A percentile compares a stretch with the other conserved stretches of the same genome.
These are phyloP conservation scores for Heterobasidion parviporum DNA, from an alignment of 1,284 basidiomycete genomes.

Conservation along the genomic window DNA sequence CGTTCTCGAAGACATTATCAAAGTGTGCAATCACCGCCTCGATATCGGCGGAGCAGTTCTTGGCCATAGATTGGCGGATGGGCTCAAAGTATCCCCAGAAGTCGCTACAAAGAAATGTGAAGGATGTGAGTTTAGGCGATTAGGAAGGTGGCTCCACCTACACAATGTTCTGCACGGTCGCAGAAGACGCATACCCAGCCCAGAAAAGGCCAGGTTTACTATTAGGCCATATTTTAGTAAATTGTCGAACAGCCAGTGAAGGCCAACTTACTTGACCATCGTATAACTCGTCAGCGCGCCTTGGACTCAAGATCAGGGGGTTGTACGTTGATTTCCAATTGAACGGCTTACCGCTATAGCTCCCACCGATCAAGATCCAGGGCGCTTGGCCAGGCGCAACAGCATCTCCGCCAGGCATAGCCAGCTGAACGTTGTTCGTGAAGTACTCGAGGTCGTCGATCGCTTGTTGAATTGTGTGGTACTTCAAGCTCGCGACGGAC, in stretches of 20 bases:
- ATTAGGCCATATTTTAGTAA: fast-evolving
- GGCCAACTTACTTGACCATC: conserved; percentile 24
- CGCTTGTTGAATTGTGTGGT: conserved; percentile 64
- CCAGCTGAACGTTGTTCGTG: conserved; percentile 53
- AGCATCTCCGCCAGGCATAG: conserved; percentile 55
- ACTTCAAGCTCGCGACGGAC: conserved; percentile 42
- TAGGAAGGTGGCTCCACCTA: conserved; percentile 20
- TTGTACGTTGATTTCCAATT: background rate
- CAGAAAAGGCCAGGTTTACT: conserved; percentile 55
- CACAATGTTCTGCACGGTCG: conserved; percentile 63
- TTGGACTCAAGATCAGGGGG: conserved; percentile 13
- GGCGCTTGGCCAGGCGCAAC: conserved; percentile 51
- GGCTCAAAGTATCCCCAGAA: conserved; percentile 68
- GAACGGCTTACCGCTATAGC: conserved; percentile 30
- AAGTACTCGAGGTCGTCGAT: conserved; percentile 68
- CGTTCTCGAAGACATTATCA: conserved; percentile 44
- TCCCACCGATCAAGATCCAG: conserved; percentile 68
- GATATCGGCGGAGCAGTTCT: conserved; percentile 67
- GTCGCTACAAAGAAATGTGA: conserved; percentile 31
- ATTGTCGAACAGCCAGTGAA: too few relatives aligned
- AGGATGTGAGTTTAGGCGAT: background rate
- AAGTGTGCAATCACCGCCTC: conserved; percentile 54
- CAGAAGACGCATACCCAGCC: conserved; percentile 66
- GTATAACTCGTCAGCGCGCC: conserved; percentile 21
- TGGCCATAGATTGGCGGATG: conserved; percentile 60